phyloP scores from a whole-genome alignment of 75 land plant species.

The Sequoia sempervirens region DNA sequence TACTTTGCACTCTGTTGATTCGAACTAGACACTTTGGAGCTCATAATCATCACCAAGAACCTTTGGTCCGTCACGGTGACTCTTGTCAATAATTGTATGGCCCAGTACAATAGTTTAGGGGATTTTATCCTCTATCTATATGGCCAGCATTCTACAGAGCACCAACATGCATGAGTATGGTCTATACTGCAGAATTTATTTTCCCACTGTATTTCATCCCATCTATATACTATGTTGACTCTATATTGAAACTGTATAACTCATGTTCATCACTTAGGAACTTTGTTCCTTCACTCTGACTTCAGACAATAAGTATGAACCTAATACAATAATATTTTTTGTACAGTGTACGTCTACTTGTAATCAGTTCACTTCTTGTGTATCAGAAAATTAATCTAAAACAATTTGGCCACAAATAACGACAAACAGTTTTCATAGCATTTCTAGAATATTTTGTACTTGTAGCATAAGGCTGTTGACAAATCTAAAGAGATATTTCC shows the following conservation, averaged over 20 bases:
- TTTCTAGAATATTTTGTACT: not conserved
- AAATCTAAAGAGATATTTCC: not conserved
- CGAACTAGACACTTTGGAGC: not conserved
- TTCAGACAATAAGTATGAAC: not conserved
- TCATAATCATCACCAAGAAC: not conserved
- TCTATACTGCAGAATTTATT: not conserved
- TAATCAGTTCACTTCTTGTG: not conserved
- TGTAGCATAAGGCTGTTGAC: not conserved
- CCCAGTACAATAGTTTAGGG: not conserved
- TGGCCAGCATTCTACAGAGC: not conserved
- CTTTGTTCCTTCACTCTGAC: not conserved
- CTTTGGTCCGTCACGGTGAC: not conserved
- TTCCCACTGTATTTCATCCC: not conserved
- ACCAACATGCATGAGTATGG: not conserved
- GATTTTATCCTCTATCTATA: not conserved
- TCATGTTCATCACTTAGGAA: not conserved
- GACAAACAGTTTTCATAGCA: not conserved
- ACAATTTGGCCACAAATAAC: not conserved
- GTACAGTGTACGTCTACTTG: not conserved
- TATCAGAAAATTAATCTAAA: not conserved
- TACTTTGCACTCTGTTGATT: not conserved
- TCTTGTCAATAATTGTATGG: not conserved
- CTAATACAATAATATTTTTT: not conserved
- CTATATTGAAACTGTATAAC: not conserved
- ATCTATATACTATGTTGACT: not conserved